phyloP scores from a whole-genome alignment of 805 yeast genomes.

The Candida awuae region DNA sequence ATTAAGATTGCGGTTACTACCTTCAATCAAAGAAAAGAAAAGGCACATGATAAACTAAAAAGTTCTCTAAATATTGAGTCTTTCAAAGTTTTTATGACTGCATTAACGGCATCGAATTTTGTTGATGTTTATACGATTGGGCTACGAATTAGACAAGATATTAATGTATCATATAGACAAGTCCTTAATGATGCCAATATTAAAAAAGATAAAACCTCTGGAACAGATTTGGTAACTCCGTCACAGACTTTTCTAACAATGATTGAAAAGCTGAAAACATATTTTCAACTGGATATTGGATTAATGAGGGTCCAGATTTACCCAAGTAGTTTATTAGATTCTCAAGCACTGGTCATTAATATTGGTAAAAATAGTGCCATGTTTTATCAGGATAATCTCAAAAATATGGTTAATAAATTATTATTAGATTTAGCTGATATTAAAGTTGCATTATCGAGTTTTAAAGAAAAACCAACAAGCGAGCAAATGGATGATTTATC shows the following conservation, averaged over 20 bases:
- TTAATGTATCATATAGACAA: conserved; percentile 63
- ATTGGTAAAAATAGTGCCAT: conserved; percentile 47
- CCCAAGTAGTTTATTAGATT: conserved; percentile 75
- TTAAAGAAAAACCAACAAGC: conserved; percentile 43
- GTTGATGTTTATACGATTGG: conserved; percentile 70
- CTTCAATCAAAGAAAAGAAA: conserved; percentile 52
- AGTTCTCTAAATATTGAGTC: conserved; percentile 43
- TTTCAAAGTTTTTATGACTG: conserved; percentile 62
- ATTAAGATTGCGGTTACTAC: conserved; percentile 43
- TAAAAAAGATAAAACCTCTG: conserved; percentile 1
- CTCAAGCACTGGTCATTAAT: conserved; percentile 60
- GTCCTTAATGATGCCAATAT: conserved; percentile 54
- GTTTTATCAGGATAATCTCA: conserved; percentile 42
- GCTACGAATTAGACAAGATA: conserved; percentile 65
- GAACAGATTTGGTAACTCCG: background rate
- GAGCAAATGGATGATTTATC: conserved; percentile 32
- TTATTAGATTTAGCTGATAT: conserved; percentile 56
- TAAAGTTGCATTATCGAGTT: conserved; percentile 56
- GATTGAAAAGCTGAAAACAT: conserved; percentile 50
- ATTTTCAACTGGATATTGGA: conserved; percentile 54
- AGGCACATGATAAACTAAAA: conserved; percentile 48
- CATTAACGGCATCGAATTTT: conserved; percentile 76
- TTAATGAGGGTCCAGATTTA: conserved; percentile 55
- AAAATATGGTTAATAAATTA: conserved; percentile 46
- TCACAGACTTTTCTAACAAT: conserved; percentile 20